Percentiles rank a stretch among this genome's conserved stretches.
Conservation (phyloP, 192 early-diverging fungal genomes). For the Polychytrium aggregatum region DNA sequence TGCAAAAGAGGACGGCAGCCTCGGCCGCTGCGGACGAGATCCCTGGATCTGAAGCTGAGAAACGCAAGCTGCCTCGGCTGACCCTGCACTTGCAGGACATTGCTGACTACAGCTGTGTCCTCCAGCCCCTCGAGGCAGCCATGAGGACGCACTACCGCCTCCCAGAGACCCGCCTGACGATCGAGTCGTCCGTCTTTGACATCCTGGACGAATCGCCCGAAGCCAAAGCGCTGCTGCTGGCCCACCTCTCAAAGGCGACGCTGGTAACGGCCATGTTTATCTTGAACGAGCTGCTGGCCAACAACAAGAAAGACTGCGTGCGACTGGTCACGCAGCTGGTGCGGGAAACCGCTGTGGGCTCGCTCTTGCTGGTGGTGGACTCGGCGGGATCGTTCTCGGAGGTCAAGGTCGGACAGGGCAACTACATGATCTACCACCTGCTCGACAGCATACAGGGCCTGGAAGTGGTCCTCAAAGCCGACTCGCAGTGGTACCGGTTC, state of each 20-base stretch:
- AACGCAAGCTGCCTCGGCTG: no score
- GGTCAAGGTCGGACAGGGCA: constrained; percentile 35
- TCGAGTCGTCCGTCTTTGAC: constrained; percentile 7
- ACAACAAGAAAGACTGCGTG: constrained; percentile 64
- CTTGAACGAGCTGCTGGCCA: constrained; percentile 79
- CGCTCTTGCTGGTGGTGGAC: constrained; percentile 71
- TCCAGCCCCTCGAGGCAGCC: constrained; percentile 7
- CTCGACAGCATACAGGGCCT: constrained; percentile 69
- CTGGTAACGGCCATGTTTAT: constrained; percentile 85
- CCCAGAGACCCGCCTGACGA: background rate
- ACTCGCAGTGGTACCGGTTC: constrained; percentile 54
- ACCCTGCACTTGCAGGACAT: constrained; percentile 24
- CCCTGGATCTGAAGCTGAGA: no score
- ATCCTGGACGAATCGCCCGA: constrained; percentile 9
- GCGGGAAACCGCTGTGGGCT: constrained; percentile 46
- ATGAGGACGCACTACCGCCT: constrained; percentile 1
- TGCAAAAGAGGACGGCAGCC: no score
- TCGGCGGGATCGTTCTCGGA: constrained; percentile 91
- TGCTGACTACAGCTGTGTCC: constrained; percentile 15
- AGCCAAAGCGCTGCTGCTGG: background rate
- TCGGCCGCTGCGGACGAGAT: background rate
- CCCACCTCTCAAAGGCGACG: constrained; percentile 37
- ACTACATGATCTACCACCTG: constrained; percentile 82
- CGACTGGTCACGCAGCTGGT: constrained; percentile 62
- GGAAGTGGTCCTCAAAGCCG: constrained; percentile 50